These are phyloP conservation scores for Eucalyptus virginea DNA, from an alignment of 345 rosid genomes.

Conservation along the genomic window DNA sequence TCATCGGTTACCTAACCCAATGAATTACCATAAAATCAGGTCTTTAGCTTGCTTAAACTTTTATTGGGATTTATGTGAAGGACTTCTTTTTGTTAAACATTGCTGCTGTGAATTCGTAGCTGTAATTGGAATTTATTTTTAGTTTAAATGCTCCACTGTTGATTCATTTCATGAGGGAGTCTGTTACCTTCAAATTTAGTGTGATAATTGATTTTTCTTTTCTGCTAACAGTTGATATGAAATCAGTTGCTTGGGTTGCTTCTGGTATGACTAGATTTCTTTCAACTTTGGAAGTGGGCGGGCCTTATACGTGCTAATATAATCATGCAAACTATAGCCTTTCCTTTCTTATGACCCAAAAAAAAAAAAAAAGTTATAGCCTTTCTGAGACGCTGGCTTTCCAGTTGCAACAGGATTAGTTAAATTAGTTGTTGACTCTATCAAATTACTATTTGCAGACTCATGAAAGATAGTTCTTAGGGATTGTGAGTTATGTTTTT, in stretches of 20 bases:
- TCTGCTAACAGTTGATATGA: not conserved
- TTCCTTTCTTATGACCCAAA: not conserved
- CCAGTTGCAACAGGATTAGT: not conserved
- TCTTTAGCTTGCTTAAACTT: not conserved
- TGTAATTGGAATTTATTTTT: not conserved
- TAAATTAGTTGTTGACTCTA: not conserved
- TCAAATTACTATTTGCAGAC: not conserved
- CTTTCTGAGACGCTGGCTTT: not conserved
- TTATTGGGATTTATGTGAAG: not conserved
- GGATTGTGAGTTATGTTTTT: not conserved
- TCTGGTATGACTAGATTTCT: not conserved
- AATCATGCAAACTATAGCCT: not conserved
- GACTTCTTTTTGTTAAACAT: not conserved
- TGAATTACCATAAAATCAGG: not conserved
- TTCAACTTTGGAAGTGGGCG: not conserved
- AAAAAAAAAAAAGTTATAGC: not conserved
- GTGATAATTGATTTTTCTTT: not conserved
- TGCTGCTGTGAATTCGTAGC: not conserved
- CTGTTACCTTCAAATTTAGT: not conserved
- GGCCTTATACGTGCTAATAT: not conserved
- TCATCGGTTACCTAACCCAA: not conserved
- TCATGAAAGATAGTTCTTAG: not conserved
- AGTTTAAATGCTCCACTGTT: not conserved
- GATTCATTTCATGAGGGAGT: not conserved
- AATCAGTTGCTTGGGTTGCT: not conserved